Evolutionary conservation across 2,329 filamentous ascomycete species (phyloP).

Genomic region (Truncatella angustata): DNA sequence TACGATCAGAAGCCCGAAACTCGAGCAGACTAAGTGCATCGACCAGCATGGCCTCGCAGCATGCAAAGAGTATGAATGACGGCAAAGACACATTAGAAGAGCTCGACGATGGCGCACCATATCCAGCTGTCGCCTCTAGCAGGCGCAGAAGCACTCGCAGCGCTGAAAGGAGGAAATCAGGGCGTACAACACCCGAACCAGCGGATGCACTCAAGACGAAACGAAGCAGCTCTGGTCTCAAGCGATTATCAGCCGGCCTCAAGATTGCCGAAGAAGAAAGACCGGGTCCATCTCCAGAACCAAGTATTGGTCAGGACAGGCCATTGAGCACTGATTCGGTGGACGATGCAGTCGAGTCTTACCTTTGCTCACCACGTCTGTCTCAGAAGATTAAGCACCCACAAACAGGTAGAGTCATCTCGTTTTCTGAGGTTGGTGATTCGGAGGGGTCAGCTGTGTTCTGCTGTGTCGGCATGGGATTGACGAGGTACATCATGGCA

Average conservation of each 20-base stretch:
- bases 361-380: conserved; percentile 77
- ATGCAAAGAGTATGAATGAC: conserved; percentile 22
- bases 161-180: conserved; percentile 42
- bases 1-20: conserved; percentile 28
- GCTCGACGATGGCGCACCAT: conserved; percentile 66
- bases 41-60: conserved; percentile 18
- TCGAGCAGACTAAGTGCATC: conserved; percentile 20
- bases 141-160: conserved; percentile 50
- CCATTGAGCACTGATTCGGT: conserved; percentile 81
- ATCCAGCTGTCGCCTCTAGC: conserved; percentile 65
- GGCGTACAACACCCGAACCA: conserved; percentile 47
- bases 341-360: conserved; percentile 82
- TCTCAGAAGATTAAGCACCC: conserved; percentile 88
- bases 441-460: conserved; percentile 89
- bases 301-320: conserved; percentile 63
- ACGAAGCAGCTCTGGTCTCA: conserved; percentile 57
- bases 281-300: conserved; percentile 30
- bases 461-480: conserved; percentile 95
- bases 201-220: conserved; percentile 45
- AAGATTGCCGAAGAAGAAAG: conserved; percentile 33
- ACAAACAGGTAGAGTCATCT: conserved; percentile 82
- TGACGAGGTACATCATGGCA: conserved; percentile 92
- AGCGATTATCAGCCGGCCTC: conserved; percentile 50
- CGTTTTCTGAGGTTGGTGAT: conserved; percentile 95
- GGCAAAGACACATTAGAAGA: conserved; percentile 26